These are phyloP conservation scores for Cephalotrichum gorgonifer DNA, from an alignment of 2,329 filamentous ascomycete genomes.

Conservation along the genomic window DNA sequence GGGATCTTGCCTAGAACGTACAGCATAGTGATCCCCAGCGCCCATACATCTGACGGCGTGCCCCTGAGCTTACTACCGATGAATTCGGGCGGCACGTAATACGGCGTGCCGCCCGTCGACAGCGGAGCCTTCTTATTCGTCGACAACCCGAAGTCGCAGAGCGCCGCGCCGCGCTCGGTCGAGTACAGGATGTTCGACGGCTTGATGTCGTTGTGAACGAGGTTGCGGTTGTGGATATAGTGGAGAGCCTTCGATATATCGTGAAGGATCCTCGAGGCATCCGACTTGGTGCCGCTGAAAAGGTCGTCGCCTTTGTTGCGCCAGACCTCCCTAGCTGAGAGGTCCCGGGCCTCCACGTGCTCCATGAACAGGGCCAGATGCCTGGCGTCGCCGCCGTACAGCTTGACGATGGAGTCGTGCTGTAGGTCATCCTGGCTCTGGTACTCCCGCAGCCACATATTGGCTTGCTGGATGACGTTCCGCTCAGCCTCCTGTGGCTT, in stretches of 20 bases:
- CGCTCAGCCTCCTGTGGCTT: constrained; percentile 40
- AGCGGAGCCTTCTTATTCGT: constrained; percentile 34
- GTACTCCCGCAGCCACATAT: constrained; percentile 33
- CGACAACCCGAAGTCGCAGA: constrained; percentile 51
- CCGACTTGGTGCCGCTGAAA: constrained; percentile 37
- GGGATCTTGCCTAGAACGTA: constrained; percentile 45
- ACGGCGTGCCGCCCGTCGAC: constrained; percentile 46
- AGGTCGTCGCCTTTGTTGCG: constrained; percentile 33
- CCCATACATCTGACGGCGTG: constrained; percentile 47
- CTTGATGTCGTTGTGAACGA: constrained; percentile 54
- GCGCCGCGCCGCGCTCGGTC: constrained; percentile 44
- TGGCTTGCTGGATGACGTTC: constrained; percentile 47
- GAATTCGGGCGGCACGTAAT: constrained; percentile 52
- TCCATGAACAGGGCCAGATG: constrained; percentile 53
- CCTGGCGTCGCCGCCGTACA: constrained; percentile 49
- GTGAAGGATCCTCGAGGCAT: constrained; percentile 40
- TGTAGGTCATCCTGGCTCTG: constrained; percentile 20
- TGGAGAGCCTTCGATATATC: constrained; percentile 44
- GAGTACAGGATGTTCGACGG: constrained; percentile 53
- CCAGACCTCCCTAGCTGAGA: constrained; percentile 39
- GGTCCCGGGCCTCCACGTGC: constrained; percentile 45
- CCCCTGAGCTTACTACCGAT: constrained; percentile 44
- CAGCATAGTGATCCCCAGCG: constrained; percentile 49
- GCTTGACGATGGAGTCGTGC: constrained; percentile 46
- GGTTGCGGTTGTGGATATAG: constrained; percentile 42